These are phyloP conservation scores for Coleophoma cylindrospora DNA, from an alignment of 2,329 filamentous ascomycete species.

Conservation along the genomic window DNA sequence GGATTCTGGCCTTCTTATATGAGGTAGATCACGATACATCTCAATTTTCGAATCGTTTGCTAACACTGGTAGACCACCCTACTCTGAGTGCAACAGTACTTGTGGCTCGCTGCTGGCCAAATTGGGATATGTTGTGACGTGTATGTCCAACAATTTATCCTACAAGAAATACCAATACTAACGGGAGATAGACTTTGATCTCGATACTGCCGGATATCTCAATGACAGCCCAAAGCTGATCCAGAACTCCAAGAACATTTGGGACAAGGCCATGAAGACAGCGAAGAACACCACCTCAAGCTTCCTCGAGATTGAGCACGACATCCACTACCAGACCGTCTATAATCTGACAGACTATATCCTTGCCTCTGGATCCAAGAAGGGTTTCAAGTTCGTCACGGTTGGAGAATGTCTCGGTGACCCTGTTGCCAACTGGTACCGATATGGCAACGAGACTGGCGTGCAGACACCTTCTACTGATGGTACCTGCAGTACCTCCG, in stretches of 20 bases:
- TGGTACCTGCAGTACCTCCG: constrained; percentile 7
- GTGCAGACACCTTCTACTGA: constrained; percentile 6
- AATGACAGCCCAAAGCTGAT: constrained; percentile 36
- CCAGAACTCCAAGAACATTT: constrained; percentile 40
- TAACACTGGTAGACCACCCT: constrained; percentile 29
- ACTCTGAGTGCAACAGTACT: constrained; percentile 36
- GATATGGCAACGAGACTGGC: constrained; percentile 7
- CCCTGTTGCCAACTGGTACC: constrained; percentile 37
- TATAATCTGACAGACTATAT: constrained; percentile 30
- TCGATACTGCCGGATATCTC: constrained; percentile 46
- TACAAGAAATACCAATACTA: constrained; percentile 22
- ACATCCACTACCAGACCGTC: constrained; percentile 31
- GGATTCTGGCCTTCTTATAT: constrained; percentile 51
- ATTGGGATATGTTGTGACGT: constrained; percentile 43
- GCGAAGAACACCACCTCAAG: constrained; percentile 12
- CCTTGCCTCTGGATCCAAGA: constrained; percentile 25
- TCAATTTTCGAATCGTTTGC: background rate
- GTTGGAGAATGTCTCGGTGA: constrained; percentile 43
- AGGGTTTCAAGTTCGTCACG: constrained; percentile 34
- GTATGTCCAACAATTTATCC: constrained; percentile 5
- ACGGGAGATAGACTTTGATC: constrained; percentile 25
- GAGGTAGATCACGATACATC: constrained; percentile 9
- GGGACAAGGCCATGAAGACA: constrained; percentile 15
- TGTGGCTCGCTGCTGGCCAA: constrained; percentile 29
- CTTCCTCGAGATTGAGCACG: constrained; percentile 45